Conservation (phyloP, 768 basidiomycete species). For the Mycena galopus region DNA sequence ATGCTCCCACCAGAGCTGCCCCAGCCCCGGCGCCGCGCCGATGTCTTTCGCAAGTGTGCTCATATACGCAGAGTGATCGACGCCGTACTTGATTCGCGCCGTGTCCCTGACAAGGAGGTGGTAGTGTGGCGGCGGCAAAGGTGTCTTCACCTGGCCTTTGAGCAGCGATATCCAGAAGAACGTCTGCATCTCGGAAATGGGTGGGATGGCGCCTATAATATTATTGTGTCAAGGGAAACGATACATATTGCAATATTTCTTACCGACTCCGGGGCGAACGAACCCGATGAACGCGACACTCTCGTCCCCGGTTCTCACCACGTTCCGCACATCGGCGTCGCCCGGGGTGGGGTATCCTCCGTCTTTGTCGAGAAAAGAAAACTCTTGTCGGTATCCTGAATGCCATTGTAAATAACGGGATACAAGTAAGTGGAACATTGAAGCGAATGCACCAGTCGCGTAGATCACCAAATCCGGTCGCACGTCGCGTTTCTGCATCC, state of each 20-base stretch:
- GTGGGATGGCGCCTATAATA: conserved; percentile 63
- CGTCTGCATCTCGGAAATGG: conserved; percentile 71
- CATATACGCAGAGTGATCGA: conserved; percentile 70
- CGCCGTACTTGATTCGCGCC: conserved; percentile 70
- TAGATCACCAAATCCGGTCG: conserved; percentile 63
- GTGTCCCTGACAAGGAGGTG: conserved; percentile 65
- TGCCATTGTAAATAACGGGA: not conserved
- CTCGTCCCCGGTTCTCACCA: conserved; percentile 58
- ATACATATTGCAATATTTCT: conserved; percentile 28
- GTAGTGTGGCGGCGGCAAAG: conserved; percentile 62
- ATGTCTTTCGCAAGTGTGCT: conserved; percentile 70
- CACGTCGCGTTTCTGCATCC: conserved; percentile 55
- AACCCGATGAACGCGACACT: conserved; percentile 68
- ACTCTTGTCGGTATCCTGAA: conserved; percentile 59
- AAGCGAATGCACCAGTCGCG: conserved; percentile 47
- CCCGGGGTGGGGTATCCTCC: conserved; percentile 55
- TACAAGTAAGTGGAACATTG: not conserved
- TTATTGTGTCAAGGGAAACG: conserved; percentile 31
- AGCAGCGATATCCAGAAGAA: conserved; percentile 70
- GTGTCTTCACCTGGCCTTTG: conserved; percentile 55
- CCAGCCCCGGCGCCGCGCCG: conserved; percentile 64
- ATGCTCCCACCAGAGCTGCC: conserved; percentile 60
- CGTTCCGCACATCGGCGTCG: conserved; percentile 59
- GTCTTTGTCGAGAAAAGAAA: conserved; percentile 53
- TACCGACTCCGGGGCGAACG: conserved; percentile 69